Percentiles rank a stretch among this genome's conserved stretches.
These are phyloP conservation scores for Pichia pseudocactophila DNA, from an alignment of 805 yeast species.

Conservation along the genomic window DNA sequence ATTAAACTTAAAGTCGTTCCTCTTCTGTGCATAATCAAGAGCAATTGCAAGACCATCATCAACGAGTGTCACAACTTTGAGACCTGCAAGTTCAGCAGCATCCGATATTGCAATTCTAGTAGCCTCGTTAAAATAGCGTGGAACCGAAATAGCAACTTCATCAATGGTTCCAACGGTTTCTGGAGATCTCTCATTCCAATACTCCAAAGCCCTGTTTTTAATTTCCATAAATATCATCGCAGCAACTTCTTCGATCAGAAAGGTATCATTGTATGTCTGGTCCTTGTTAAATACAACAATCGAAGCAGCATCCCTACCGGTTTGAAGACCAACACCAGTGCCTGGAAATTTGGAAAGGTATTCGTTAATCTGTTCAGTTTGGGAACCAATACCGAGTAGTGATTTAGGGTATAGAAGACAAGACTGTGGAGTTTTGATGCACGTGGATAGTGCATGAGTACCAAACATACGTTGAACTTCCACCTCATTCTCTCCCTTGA, in stretches of 20 bases:
- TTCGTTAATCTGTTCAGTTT: constrained; percentile 36
- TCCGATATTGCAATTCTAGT: constrained; percentile 68
- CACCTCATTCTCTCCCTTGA: constrained; percentile 20
- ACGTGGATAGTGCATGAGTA: constrained; percentile 57
- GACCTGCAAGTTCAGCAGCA: constrained; percentile 61
- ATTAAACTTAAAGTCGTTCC: constrained; percentile 30
- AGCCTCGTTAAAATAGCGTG: constrained; percentile 55
- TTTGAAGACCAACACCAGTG: constrained; percentile 32
- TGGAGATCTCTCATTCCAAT: constrained; percentile 47
- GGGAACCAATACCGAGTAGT: constrained; percentile 55
- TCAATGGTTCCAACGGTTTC: constrained; percentile 42
- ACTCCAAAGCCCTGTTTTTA: constrained; percentile 50
- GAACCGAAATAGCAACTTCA: constrained; percentile 70
- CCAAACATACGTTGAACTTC: constrained; percentile 72
- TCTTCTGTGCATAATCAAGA: constrained; percentile 57
- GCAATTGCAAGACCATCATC: constrained; percentile 94
- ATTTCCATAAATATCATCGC: constrained; percentile 77
- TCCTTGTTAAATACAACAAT: constrained; percentile 28
- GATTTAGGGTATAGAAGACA: constrained; percentile 63
- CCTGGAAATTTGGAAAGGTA: constrained; percentile 57
- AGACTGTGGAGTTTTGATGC: constrained; percentile 64
- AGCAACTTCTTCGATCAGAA: constrained; percentile 62
- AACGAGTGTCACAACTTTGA: constrained; percentile 56
- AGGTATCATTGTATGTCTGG: constrained; percentile 23
- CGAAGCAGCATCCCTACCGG: constrained; percentile 44